Conservation (phyloP, 108 stramenopile genomes). For the Skeletonema potamos region DNA sequence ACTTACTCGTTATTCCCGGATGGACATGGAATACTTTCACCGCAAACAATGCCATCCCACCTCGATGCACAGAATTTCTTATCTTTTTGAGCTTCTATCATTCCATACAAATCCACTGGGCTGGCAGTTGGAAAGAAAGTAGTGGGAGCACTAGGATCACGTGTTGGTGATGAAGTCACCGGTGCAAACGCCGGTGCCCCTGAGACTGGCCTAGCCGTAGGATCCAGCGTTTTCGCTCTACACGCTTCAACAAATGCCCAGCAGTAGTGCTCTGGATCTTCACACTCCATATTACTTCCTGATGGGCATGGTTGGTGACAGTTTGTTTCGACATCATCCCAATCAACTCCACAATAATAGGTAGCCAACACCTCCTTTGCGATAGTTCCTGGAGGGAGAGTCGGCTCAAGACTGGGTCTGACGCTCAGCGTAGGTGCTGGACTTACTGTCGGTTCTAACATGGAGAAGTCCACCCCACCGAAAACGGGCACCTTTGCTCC, state of each 20-base stretch:
- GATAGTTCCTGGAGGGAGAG: conserved; percentile 37
- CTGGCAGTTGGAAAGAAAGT: conserved; percentile 26
- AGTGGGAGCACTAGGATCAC: conserved; percentile 26
- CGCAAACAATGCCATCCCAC: conserved; percentile 26
- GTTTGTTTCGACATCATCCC: conserved; percentile 38
- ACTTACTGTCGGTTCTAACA: conserved; percentile 23
- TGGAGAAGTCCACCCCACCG: conserved; percentile 22
- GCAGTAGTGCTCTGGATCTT: conserved; percentile 47
- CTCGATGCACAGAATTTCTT: conserved; percentile 25
- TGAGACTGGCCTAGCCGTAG: conserved; percentile 9
- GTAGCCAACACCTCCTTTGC: conserved; percentile 23
- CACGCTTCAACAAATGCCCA: conserved; percentile 44
- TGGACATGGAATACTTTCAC: conserved; percentile 24
- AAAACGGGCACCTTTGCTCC: conserved; percentile 47
- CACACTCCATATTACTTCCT: conserved; percentile 30
- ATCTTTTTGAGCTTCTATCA: conserved; percentile 12
- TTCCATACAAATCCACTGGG: conserved; percentile 30
- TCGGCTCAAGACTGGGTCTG: conserved; percentile 20
- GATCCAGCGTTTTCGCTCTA: conserved; percentile 6
- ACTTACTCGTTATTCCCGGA: conserved; percentile 15
- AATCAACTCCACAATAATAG: conserved; percentile 43
- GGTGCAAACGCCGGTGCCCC: conserved; percentile 14
- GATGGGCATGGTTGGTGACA: conserved; percentile 44
- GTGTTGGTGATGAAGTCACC: conserved; percentile 11
- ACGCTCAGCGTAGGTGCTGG: conserved; percentile 30